phyloP scores from a whole-genome alignment of 768 basidiomycete species.

The Pisolithus orientalis region DNA sequence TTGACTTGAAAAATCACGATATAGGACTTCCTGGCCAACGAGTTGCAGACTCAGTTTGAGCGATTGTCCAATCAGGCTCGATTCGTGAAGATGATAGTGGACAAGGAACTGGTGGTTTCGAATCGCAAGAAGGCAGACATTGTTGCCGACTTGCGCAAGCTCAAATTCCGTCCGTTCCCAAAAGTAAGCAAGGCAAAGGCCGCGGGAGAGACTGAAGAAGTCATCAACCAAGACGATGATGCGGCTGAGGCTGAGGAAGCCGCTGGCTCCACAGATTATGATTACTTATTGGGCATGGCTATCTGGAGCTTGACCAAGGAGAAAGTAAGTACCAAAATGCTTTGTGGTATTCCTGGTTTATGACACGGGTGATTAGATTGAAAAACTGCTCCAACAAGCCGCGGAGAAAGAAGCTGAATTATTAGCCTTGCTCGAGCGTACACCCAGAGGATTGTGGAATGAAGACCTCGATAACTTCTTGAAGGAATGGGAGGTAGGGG shows the following conservation, averaged over 20 bases:
- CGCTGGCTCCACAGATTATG: constrained; percentile 61
- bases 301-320: constrained; percentile 94
- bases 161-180: constrained; percentile 88
- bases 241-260: constrained; percentile 41
- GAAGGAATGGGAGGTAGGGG: constrained; percentile 77
- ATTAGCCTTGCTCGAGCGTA: constrained; percentile 65
- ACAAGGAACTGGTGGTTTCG: constrained; percentile 71
- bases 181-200: constrained; percentile 67
- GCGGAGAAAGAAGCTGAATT: constrained; percentile 80
- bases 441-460: constrained; percentile 85
- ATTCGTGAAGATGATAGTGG: constrained; percentile 94
- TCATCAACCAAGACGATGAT: constrained; percentile 47
- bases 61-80: constrained; percentile 91
- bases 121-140: constrained; percentile 88
- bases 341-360: not conserved
- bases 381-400: constrained; percentile 74
- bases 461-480: constrained; percentile 81
- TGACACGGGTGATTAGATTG: constrained; percentile 50
- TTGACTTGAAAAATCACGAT: not conserved
- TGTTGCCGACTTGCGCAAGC: constrained; percentile 72
- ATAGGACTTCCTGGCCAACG: constrained; percentile 79
- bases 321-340: constrained; percentile 47
- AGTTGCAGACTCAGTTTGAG: constrained; percentile 76
- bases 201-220: constrained; percentile 58
- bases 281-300: constrained; percentile 92